Evolutionary conservation across 1,284 basidiomycete species (phyloP).

Genomic region (Pseudozyma hubeiensis): DNA sequence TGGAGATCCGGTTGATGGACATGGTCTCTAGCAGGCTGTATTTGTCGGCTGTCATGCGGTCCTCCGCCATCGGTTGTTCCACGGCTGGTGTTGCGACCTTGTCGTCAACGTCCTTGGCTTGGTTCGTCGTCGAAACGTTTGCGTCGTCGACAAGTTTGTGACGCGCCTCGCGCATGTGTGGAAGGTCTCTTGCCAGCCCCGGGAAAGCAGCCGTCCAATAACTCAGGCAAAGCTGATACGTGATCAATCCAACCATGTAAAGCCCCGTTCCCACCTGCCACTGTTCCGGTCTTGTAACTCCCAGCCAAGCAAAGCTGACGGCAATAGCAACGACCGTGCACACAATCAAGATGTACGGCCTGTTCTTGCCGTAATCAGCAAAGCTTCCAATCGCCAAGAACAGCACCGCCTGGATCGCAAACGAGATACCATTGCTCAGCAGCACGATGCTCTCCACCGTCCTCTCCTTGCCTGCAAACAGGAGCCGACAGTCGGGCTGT

Average conservation of each 20-base stretch:
- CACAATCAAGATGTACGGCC: slow-evolving; percentile 50
- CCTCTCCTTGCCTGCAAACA: slow-evolving; percentile 69
- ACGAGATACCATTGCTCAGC: slow-evolving; percentile 51
- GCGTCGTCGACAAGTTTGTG: slow-evolving; percentile 73
- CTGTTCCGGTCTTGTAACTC: slow-evolving; percentile 73
- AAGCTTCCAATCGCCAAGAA: slow-evolving; percentile 85
- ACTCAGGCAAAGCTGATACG: slow-evolving; percentile 81
- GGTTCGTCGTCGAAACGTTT: neutral
- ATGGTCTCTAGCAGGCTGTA: slow-evolving; percentile 82
- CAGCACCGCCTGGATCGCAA: slow-evolving; percentile 69
- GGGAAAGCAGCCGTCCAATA: slow-evolving; percentile 87
- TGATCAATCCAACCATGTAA: slow-evolving; percentile 84
- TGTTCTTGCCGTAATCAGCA: slow-evolving; percentile 32
- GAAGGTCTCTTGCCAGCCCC: slow-evolving; percentile 81
- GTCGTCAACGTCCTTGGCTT: slow-evolving; percentile 4
- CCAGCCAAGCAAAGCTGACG: slow-evolving; percentile 35
- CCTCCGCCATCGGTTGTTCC: neutral
- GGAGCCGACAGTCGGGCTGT: slow-evolving; percentile 69
- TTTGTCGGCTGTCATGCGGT: slow-evolving; percentile 71
- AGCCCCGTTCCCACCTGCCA: slow-evolving; percentile 82
- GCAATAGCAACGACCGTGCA: slow-evolving; percentile 42
- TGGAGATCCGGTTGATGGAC: slow-evolving; percentile 85
- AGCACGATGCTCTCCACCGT: slow-evolving; percentile 57
- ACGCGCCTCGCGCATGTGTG: slow-evolving; percentile 76
- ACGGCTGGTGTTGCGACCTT: slow-evolving; percentile 24